These are phyloP conservation scores for Orbilia oligospora DNA, from an alignment of 2,329 filamentous ascomycete genomes.

Conservation along the genomic window DNA sequence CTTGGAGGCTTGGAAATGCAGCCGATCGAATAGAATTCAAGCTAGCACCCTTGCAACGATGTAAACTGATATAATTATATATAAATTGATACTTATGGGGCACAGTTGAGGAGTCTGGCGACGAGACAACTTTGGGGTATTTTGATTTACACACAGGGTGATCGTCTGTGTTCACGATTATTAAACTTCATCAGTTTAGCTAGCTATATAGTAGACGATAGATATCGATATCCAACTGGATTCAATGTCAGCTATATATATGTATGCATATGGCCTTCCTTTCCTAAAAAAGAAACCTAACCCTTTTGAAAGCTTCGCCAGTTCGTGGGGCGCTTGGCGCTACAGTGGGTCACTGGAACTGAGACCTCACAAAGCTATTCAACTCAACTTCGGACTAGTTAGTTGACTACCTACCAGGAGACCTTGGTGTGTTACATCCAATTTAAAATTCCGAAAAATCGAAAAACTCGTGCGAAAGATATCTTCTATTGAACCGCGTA, in stretches of 20 bases:
- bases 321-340: conserved; percentile 5
- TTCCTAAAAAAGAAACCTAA: too few relatives aligned
- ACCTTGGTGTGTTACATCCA: neutral
- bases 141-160: too few relatives aligned
- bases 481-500: neutral
- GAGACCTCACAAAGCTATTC: neutral
- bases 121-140: too few relatives aligned
- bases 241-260: too few relatives aligned
- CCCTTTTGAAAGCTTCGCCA: neutral
- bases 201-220: too few relatives aligned
- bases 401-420: neutral
- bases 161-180: too few relatives aligned
- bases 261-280: too few relatives aligned
- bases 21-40: neutral
- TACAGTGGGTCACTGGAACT: neutral
- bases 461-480: neutral
- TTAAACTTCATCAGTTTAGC: too few relatives aligned
- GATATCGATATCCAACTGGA: too few relatives aligned
- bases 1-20: neutral
- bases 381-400: neutral
- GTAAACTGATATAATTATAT: too few relatives aligned
- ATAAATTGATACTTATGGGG: too few relatives aligned
- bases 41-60: neutral
- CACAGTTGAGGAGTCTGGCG: too few relatives aligned
- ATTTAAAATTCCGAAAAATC: neutral